Conservation (phyloP, 202 grass and related monocot genomes). For the Alloteropsis angusta region DNA sequence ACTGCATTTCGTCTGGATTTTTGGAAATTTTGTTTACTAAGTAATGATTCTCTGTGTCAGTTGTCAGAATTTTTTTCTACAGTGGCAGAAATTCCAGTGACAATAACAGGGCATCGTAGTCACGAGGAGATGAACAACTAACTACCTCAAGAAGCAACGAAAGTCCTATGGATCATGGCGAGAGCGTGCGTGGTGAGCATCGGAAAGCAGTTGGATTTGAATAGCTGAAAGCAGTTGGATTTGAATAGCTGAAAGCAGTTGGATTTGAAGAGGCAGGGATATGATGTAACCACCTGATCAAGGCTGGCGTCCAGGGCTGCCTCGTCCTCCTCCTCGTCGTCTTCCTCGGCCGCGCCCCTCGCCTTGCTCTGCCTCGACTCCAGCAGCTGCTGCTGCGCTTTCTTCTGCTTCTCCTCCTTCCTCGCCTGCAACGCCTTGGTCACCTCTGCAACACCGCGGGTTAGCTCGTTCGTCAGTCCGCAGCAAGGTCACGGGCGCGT, state of each 20-base stretch:
- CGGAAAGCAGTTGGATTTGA: background rate
- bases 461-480: background rate
- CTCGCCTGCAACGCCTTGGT: constrained; percentile 68
- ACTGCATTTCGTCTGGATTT: background rate
- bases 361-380: constrained; percentile 29
- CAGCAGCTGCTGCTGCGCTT: constrained; percentile 38
- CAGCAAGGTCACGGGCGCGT: background rate
- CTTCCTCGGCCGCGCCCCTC: background rate
- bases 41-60: background rate
- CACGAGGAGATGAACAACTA: constrained; percentile 36
- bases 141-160: constrained; percentile 5
- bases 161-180: constrained; percentile 25
- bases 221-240: background rate
- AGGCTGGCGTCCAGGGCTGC: constrained; percentile 37
- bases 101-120: background rate
- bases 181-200: constrained; percentile 35
- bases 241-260: background rate
- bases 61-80: background rate
- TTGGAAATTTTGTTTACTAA: background rate
- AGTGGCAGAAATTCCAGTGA: background rate
- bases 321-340: constrained; percentile 9
- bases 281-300: constrained; percentile 50
- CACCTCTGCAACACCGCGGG: constrained; percentile 39
- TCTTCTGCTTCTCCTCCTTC: constrained; percentile 67
- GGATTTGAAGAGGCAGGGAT: background rate